A percentile compares a stretch with the other conserved stretches of the same genome.
These are phyloP conservation scores for Quercus phellos DNA, from an alignment of 331 rosid species.

Conservation along the genomic window DNA sequence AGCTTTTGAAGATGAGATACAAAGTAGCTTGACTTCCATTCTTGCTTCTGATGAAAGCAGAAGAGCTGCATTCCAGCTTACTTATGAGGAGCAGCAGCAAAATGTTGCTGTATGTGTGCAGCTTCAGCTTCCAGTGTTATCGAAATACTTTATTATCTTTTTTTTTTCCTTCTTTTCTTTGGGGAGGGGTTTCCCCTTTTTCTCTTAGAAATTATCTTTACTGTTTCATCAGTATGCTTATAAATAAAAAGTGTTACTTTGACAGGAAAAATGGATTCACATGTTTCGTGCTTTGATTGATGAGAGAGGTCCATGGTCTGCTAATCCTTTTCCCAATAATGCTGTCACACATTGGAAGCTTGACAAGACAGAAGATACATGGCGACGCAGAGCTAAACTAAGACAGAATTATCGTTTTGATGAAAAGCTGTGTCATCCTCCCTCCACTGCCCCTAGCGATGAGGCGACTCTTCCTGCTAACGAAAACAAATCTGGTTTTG, in stretches of 20 bases:
- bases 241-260: constrained; percentile 23
- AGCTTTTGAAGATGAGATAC: constrained; percentile 76
- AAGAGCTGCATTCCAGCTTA: constrained; percentile 81
- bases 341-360: constrained; percentile 81
- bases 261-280: constrained; percentile 97
- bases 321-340: constrained; percentile 73
- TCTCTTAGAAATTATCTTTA: background rate
- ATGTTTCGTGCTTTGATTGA: constrained; percentile 90
- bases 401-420: constrained; percentile 88
- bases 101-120: constrained; percentile 67
- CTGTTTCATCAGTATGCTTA: constrained; percentile 10
- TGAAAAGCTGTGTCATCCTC: constrained; percentile 77
- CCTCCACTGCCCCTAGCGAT: constrained; percentile 35
- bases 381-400: constrained; percentile 87
- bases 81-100: constrained; percentile 87
- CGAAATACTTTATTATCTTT: constrained; percentile 1
- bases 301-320: constrained; percentile 99
- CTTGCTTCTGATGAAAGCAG: constrained; percentile 72
- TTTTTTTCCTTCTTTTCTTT: background rate
- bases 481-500: constrained; percentile 63
- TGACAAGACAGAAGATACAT: constrained; percentile 86
- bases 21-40: constrained; percentile 56
- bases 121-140: constrained; percentile 16
- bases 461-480: constrained; percentile 40
- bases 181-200: background rate